Percentiles rank a stretch among this genome's conserved stretches.
phyloP scores from a whole-genome alignment of 148 eudicot species.

The Rhododendron kiyosumense region DNA sequence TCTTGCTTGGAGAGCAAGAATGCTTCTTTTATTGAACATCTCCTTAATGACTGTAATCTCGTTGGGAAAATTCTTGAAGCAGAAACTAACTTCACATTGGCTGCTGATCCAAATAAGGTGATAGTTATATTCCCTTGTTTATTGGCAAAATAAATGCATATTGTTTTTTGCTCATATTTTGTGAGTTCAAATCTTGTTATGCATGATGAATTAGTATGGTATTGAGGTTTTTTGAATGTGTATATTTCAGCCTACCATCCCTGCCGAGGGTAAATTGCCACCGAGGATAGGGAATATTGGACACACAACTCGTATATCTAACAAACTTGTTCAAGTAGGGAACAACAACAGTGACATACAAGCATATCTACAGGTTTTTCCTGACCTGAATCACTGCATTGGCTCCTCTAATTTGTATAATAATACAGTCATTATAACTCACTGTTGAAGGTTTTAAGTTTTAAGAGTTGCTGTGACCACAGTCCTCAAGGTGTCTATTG shows the following conservation, averaged over 20 bases:
- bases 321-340: conserved; percentile 74
- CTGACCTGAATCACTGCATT: neutral
- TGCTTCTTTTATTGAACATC: conserved; percentile 61
- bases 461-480: neutral
- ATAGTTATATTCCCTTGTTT: neutral
- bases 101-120: conserved; percentile 63
- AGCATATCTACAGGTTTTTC: conserved; percentile 60
- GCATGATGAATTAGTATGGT: neutral
- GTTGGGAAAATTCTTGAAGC: conserved; percentile 77
- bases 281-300: conserved; percentile 90
- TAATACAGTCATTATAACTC: neutral
- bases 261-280: conserved; percentile 54
- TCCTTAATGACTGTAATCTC: conserved; percentile 82
- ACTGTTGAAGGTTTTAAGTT: neutral
- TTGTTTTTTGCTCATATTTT: neutral
- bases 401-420: neutral
- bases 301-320: conserved; percentile 85
- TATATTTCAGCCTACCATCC: conserved; percentile 69
- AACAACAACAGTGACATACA: conserved; percentile 52
- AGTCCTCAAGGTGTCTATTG: neutral
- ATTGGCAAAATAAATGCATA: neutral
- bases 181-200: neutral
- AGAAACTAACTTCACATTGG: conserved; percentile 54
- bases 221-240: neutral
- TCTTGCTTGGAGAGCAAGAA: conserved; percentile 90